Percentiles rank a stretch among this genome's conserved stretches.
phyloP scores from a whole-genome alignment of 139 green algal genomes.

The Zygnema circumcarinatum region DNA sequence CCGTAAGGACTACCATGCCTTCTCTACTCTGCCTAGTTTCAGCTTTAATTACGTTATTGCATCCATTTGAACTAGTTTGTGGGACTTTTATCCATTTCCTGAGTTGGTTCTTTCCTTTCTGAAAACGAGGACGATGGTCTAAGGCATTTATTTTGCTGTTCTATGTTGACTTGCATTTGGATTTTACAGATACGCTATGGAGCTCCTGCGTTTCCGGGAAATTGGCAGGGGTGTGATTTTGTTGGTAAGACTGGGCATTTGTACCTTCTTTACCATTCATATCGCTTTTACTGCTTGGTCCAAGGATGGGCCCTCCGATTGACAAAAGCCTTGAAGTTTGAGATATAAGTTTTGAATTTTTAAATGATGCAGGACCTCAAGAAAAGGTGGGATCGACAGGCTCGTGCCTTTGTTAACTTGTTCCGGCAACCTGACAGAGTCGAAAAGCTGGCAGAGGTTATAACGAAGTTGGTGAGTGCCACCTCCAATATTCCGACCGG shows the following conservation, averaged over 20 bases:
- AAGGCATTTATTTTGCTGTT: too few species aligned
- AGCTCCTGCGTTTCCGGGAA: slow-evolving; percentile 41
- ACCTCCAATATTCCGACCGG: too few species aligned
- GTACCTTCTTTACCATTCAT: too few species aligned
- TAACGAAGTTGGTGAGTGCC: slow-evolving; percentile 59
- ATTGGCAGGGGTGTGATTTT: slow-evolving; percentile 19
- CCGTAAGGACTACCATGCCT: slow-evolving; percentile 76
- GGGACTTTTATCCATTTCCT: not conserved
- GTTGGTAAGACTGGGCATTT: not conserved
- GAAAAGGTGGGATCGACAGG: slow-evolving; percentile 78
- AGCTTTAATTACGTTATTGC: not conserved
- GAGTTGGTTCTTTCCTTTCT: too few species aligned
- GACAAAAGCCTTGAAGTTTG: too few species aligned
- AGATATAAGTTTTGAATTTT: too few species aligned
- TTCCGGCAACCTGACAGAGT: slow-evolving; percentile 91
- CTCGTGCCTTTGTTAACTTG: slow-evolving; percentile 88
- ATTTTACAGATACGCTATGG: slow-evolving; percentile 30
- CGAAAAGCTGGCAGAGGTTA: slow-evolving; percentile 77
- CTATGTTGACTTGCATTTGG: slow-evolving; percentile 71
- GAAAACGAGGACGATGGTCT: too few species aligned
- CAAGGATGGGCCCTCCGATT: too few species aligned
- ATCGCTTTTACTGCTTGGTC: too few species aligned
- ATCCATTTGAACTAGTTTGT: not conserved
- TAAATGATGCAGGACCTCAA: slow-evolving; percentile 46
- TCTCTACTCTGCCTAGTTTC: not conserved